phyloP scores from a whole-genome alignment of 2,329 filamentous ascomycete genomes.

The Samsoniella hepiali region DNA sequence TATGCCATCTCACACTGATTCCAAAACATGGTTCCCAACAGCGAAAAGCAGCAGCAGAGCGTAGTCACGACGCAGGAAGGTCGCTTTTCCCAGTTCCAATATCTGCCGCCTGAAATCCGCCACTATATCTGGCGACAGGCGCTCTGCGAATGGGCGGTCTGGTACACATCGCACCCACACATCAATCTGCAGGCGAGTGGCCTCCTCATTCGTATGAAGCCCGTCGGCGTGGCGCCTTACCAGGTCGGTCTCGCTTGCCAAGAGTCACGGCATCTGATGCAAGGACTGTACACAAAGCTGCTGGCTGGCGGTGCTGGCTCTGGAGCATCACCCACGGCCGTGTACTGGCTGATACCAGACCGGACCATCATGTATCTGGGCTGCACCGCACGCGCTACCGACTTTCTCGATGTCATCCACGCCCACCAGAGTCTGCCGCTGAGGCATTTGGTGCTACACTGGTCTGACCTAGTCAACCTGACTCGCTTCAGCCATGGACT shows the following conservation, averaged over 20 bases:
- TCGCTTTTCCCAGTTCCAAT: neutral
- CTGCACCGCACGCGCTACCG: slow-evolving; percentile 15
- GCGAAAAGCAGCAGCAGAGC: neutral
- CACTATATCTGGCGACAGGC: slow-evolving; percentile 10
- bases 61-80: neutral
- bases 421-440: slow-evolving; percentile 11
- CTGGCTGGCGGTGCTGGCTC: neutral
- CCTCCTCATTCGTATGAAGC: slow-evolving; percentile 10
- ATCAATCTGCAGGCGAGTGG: slow-evolving; percentile 16
- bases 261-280: slow-evolving; percentile 14
- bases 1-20: neutral
- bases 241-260: slow-evolving; percentile 11
- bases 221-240: slow-evolving; percentile 4
- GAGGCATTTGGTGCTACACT: slow-evolving; percentile 13
- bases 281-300: slow-evolving; percentile 8
- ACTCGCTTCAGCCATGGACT: slow-evolving; percentile 12
- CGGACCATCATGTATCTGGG: slow-evolving; percentile 13
- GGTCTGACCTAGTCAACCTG: slow-evolving; percentile 9
- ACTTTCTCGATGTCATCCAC: slow-evolving; percentile 15
- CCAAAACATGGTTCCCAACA: neutral
- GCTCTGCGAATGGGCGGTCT: slow-evolving; percentile 15
- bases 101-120: slow-evolving; percentile 12
- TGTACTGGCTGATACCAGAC: slow-evolving; percentile 17
- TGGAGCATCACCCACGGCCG: neutral
- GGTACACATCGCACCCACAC: slow-evolving; percentile 15